Evolutionary conservation across 2,329 filamentous ascomycete genomes (phyloP), one percentile per base, ranked within the genome.

Genomic region (Hypoxylon sp.): DNA sequence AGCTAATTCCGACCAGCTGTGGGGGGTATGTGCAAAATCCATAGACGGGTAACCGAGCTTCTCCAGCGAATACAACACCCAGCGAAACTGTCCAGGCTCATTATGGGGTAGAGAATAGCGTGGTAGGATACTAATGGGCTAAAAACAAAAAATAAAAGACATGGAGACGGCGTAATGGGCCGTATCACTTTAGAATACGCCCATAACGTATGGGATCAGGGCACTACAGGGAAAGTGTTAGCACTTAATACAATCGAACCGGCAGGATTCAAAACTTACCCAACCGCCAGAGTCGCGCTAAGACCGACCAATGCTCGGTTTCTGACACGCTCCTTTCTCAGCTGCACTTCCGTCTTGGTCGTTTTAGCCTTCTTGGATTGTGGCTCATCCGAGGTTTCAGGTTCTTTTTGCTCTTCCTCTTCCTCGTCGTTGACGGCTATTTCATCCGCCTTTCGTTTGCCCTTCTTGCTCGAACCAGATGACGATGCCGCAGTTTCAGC

Each of bases 251-350:
- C 11, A 8, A 32, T 50, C 9, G 16, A 45, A 12, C 55, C 46
- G 11, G 23, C 6, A 65, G 34, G 41, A 7, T 46, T 16, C 6
- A 47, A 48, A 37, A 91, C 94, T 83, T 87, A 98, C 96, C 94
- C 94, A 78, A 97, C 87, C 61, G 92, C 93, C 77, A 97, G 85
- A 48, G 93, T 96, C 62, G 93, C 93, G 68, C 90, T 92, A 56
- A 98, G 87, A 63, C 96, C 95, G 68, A 97, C 86, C 66, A 97
- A 83, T 48, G 96, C 93, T 76, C 94, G 88, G 79, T 90, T 93
- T 81, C 93, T 90, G 70, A 97, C 93, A 75, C 90, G 91, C 81
- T 96, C 91, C 81, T 93, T 94, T 79, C 90, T 90, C 71, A 96
- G 78, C 79, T 96, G 91, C 46, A 91, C 87, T 77, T 96, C 91